Base-by-base conservation (phyloP, 768 basidiomycete genomes). In the Gymnopilus junonius region DNA sequence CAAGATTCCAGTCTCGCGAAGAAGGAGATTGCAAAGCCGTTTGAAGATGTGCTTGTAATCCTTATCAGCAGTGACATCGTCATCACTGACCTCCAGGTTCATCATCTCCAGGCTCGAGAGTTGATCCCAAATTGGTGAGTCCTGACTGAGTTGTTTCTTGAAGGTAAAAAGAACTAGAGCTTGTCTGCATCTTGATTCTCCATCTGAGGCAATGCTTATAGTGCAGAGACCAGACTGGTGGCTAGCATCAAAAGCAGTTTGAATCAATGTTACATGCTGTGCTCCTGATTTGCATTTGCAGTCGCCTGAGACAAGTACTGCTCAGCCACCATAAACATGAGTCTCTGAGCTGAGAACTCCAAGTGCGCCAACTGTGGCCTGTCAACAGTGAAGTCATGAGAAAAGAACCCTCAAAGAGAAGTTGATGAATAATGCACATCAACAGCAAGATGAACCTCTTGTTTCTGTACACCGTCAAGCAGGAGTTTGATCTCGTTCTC, bases 31-130 rank as follows among this genome's bases (percentile, higher is more conserved):
- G 2, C 75, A 67, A 20, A 69, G 53, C 0, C 72, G 68, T 63
- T 79, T 79, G 50, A 77, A 59, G 43, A 77, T 59, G 61, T 79
- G 78, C 57, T 76, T 76, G 20, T 51, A 74, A 57, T 78, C 77
- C 43, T 76, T 78, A 40, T 79, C 77, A 1, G 60, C 58, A 6
- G 78, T 78, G 4, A 78, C n/a, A 50, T 78, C 76, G 50, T 78
- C 70, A 27, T 69, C 67, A 6, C 78, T 76, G 20, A 75, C 74
- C n/a, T 69, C 40, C 2, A 74, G 58, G 55, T 79, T 71, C 63
- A 79, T 62, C 34, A 76, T 58, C 0, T 0, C 23, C 0, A 79
- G 56, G 3, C 21, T 15, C 11, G 37, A 11, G 4, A 79, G 69
- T 1, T 71, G 61, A 2, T 10, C 20, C 57, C 70, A 68, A 17